Base-by-base conservation (phyloP, 176 grass and related monocot species). In the Oryza officinalis region DNA sequence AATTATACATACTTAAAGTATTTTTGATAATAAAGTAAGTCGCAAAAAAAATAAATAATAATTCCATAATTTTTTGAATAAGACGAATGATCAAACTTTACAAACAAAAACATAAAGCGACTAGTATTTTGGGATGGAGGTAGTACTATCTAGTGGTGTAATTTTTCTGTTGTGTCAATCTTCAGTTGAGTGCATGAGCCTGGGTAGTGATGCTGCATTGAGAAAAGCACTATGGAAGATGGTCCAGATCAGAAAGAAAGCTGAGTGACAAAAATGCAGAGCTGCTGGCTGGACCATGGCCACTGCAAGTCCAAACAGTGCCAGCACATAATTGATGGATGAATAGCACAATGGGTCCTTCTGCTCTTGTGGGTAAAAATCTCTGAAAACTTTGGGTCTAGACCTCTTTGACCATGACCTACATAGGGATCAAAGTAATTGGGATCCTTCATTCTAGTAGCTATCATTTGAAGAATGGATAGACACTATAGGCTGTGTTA, bases 301-400 rank as follows among this genome's bases (percentile, higher is more conserved):
- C 57, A 25, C 1, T 82, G 69, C 80, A 28, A 30, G 10, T 44
- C 46, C 46, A 77, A 85, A 69, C 17, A 41, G 63, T 61, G 50
- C 37, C 37, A 38, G 22, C 35, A 33, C 57, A 11, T 61, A 61
- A 49, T 61, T 77, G 65, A 60, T 77, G 45, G 15, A 13, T 84
- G 47, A 54, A 84, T 67, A 54, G 72, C 44, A 67, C 80, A 45
- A 61, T 70, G 74, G 46, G 23, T 61, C 73, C 63, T 77, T 3
- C 38, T 28, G 11, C 12, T 72, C 69, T 41, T 57, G 45, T 43
- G 61, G 20, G 41, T 63, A n/a, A 9, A 28, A 22, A 10, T 46
- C 65, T 31, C 10, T 70, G 33, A 46, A 78, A 61, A 25, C 3
- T 25, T 78, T 70, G 83, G 47, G 23, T 70, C 46, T 8, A 12